phyloP scores from a whole-genome alignment of 805 yeast species.

The Spathaspora passalidarum region DNA sequence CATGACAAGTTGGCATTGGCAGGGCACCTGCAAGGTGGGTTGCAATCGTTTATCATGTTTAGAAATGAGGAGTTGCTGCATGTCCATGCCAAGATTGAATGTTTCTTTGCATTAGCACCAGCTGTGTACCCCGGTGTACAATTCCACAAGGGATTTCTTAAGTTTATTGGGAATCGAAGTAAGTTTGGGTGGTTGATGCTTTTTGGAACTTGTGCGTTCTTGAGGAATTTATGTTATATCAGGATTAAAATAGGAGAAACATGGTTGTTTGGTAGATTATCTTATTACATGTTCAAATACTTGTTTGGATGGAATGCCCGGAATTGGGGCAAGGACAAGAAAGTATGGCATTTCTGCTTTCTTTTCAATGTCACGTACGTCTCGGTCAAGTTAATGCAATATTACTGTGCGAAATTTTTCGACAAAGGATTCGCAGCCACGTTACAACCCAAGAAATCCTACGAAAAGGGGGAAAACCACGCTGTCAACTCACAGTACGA shows the following conservation, averaged over 20 bases:
- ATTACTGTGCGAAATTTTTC: constrained; percentile 70
- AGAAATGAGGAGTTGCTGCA: constrained; percentile 34
- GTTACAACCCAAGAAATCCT: constrained; percentile 30
- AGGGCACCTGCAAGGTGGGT: constrained; percentile 93
- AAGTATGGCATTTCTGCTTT: constrained; percentile 69
- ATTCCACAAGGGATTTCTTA: constrained; percentile 59
- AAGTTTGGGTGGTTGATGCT: constrained; percentile 43
- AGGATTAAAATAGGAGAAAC: constrained; percentile 43
- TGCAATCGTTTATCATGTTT: constrained; percentile 74
- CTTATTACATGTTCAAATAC: constrained; percentile 82
- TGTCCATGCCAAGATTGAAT: constrained; percentile 54
- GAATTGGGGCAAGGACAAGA: constrained; percentile 61
- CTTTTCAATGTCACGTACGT: constrained; percentile 84
- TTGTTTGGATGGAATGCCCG: constrained; percentile 84
- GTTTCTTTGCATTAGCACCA: constrained; percentile 80
- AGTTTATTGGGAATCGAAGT: constrained; percentile 55
- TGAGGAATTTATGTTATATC: constrained; percentile 68
- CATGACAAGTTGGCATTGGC: constrained; percentile 54
- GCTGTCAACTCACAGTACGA: constrained; percentile 18
- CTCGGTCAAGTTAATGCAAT: constrained; percentile 76
- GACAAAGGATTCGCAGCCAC: constrained; percentile 40
- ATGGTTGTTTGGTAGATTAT: constrained; percentile 53
- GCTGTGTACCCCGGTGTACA: constrained; percentile 86
- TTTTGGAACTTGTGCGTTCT: constrained; percentile 76
- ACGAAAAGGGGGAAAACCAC: constrained; percentile 20